Conservation (phyloP, 768 basidiomycete species). For the Tylopilus sp. region DNA sequence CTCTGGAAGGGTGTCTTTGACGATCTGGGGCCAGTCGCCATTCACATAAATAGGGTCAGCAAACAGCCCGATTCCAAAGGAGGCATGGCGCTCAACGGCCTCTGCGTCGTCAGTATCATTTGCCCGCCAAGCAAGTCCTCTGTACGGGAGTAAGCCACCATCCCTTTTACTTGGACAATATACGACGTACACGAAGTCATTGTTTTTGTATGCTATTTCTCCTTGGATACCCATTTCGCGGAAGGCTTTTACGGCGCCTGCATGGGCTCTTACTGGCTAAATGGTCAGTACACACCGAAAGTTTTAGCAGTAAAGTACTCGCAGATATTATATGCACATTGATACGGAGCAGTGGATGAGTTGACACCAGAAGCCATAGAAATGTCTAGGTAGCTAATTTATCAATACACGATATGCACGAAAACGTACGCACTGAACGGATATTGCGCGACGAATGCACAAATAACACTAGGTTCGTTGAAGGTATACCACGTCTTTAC, state of each 20-base stretch:
- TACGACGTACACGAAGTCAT: background rate
- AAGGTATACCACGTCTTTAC: no score
- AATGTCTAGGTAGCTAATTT: background rate
- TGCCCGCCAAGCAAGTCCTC: background rate
- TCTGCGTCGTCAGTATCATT: background rate
- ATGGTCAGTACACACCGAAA: background rate
- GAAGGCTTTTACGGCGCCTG: background rate
- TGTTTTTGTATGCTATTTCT: background rate
- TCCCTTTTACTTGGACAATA: no score
- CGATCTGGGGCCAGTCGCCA: background rate
- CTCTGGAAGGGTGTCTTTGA: background rate
- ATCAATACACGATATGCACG: background rate
- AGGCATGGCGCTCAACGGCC: background rate
- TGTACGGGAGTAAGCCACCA: no score
- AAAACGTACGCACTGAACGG: no score
- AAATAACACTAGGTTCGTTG: no score
- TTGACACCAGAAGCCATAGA: background rate
- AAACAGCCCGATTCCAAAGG: background rate
- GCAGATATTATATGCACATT: background rate
- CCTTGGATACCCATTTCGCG: background rate
- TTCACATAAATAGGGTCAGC: background rate
- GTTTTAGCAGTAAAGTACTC: background rate
- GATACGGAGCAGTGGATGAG: background rate
- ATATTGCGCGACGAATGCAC: no score
- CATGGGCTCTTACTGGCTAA: background rate